These are phyloP conservation scores for Backusella macrospora DNA, from an alignment of 192 early-diverging fungal species.

Conservation along the genomic window DNA sequence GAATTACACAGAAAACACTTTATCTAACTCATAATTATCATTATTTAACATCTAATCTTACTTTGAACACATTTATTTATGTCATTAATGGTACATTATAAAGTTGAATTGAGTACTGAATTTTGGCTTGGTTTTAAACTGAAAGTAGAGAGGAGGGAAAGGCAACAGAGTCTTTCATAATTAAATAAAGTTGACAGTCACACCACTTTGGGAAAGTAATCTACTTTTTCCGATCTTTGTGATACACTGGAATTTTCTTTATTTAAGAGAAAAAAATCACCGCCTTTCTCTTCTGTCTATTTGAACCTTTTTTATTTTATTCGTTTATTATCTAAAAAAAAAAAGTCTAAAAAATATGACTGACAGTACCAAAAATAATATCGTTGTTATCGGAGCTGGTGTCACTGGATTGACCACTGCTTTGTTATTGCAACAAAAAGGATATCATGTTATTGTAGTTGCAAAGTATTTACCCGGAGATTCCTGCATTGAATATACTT, in stretches of 20 bases:
- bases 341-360: neutral
- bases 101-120: too few relatives aligned
- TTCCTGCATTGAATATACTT: slow-evolving; percentile 52
- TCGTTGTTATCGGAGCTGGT: slow-evolving; percentile 56
- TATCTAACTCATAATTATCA: too few relatives aligned
- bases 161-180: too few relatives aligned
- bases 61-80: too few relatives aligned
- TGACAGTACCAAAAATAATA: neutral
- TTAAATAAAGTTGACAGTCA: too few relatives aligned
- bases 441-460: slow-evolving; percentile 54
- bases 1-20: neutral
- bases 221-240: neutral
- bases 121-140: too few relatives aligned
- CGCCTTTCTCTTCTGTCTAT: neutral
- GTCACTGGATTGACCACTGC: slow-evolving; percentile 68
- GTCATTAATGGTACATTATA: too few relatives aligned
- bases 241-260: neutral
- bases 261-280: slow-evolving; percentile 7
- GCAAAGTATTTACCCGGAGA: slow-evolving; percentile 47
- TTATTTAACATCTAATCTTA: too few relatives aligned
- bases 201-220: too few relatives aligned
- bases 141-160: too few relatives aligned
- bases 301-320: neutral
- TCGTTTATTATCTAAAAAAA: too few relatives aligned
- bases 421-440: slow-evolving; percentile 48